phyloP scores from a whole-genome alignment of 106 monocot species.

The Dactylorhiza incarnata region DNA sequence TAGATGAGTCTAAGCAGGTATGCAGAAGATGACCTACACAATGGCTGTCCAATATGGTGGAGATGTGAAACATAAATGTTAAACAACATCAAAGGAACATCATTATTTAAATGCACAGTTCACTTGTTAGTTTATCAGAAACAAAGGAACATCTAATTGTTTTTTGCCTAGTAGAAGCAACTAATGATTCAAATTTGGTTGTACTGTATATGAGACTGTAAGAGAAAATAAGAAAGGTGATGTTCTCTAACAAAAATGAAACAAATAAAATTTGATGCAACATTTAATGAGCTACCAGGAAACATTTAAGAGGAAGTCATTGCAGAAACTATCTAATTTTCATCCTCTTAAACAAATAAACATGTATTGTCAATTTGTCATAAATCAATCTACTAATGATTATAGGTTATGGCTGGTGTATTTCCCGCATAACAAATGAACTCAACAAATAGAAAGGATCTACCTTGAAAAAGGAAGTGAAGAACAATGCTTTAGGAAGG shows the following conservation, averaged over 20 bases:
- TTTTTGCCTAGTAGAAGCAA: too few species aligned
- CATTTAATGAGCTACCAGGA: neutral
- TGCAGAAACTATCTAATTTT: neutral
- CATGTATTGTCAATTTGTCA: neutral
- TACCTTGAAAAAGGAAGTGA: conserved; percentile 96
- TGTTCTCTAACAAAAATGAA: neutral
- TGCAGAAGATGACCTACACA: too few species aligned
- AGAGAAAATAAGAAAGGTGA: neutral
- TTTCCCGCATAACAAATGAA: too few species aligned
- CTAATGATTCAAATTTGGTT: too few species aligned
- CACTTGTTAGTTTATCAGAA: too few species aligned
- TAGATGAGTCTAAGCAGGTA: too few species aligned
- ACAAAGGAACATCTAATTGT: too few species aligned
- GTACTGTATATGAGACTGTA: conserved; percentile 95
- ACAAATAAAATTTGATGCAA: neutral
- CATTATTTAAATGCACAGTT: too few species aligned
- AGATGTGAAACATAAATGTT: too few species aligned
- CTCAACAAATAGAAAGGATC: too few species aligned
- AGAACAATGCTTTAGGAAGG: conserved; percentile 92
- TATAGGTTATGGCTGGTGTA: neutral
- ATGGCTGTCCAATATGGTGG: too few species aligned
- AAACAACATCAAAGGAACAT: too few species aligned
- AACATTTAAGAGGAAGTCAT: neutral
- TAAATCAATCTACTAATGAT: neutral
- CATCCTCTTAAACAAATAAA: neutral